Evolutionary conservation across 2,329 filamentous ascomycete species (phyloP), one percentile per base, ranked within the genome.

Genomic region (Thelonectria blattea): DNA sequence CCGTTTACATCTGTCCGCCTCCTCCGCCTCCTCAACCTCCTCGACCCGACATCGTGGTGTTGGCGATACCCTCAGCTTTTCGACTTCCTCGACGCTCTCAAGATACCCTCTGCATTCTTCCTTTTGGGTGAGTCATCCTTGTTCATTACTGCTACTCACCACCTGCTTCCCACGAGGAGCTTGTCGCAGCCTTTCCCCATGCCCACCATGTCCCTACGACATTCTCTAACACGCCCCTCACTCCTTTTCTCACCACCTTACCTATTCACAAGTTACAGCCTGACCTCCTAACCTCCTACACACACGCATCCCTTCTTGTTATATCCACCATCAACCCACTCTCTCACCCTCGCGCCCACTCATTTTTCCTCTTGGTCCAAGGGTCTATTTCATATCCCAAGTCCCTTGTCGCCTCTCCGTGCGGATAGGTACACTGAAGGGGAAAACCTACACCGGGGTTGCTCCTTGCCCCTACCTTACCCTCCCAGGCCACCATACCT

Each of bases 241-340:
- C 57, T 56, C 53, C 48, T 57, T 60, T 57, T 48, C 42, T 32
- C 12, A 17, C 52, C 30, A 39, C 50, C 45, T 50, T 20, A 45
- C 42, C 52, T 54, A 37, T 37, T 37, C 52, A 34, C 45, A 18
- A 34, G 22, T 24, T 24, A 6, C 6, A 24, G 22, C 42, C 41
- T 42, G 43, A 48, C 49, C 15, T 22, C 27, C 24, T n/a, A 39
- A 32, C 39, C 43, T 45, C 41, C 39, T 52, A 45, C 52, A 32
- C 47, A 34, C 45, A 55, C 54, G 51, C 7, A 52, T 58, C 43
- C 56, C 45, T 37, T 50, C 15, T 42, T 47, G 27, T 11, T 39
- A 47, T 56, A 59, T 59, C 60, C 60, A 62, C 60, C 47, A 59
- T 59, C 56, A 59, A 56, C 56, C 56, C 52, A 62, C 60, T 47